phyloP scores from a whole-genome alignment of 2,329 filamentous ascomycete species.

The Hymenoscyphus albidus region DNA sequence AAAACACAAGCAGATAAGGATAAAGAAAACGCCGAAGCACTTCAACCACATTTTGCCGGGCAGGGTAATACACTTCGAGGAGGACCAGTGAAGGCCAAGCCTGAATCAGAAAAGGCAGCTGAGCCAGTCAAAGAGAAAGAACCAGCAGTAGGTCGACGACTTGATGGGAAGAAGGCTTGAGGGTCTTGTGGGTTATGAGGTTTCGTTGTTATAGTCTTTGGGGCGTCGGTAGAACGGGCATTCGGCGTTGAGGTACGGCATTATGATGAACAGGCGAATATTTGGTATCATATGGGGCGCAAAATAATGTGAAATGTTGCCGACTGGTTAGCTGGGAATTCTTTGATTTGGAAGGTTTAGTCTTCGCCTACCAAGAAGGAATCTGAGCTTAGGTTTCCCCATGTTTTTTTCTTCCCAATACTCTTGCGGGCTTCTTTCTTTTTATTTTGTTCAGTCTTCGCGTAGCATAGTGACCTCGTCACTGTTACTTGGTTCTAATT shows the following conservation, averaged over 20 bases:
- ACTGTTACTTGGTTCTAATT: neutral
- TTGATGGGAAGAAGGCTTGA: slow-evolving; percentile 15
- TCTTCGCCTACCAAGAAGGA: neutral
- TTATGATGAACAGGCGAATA: neutral
- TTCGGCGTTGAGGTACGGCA: neutral
- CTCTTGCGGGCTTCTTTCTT: neutral
- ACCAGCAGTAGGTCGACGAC: slow-evolving; percentile 5
- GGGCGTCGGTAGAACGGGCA: neutral
- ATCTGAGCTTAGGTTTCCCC: neutral
- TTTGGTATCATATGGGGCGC: neutral
- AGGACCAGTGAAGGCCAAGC: slow-evolving; percentile 66
- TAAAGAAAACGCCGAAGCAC: slow-evolving; percentile 60
- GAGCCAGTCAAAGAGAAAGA: slow-evolving; percentile 27
- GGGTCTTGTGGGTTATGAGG: neutral
- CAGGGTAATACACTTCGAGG: slow-evolving; percentile 73
- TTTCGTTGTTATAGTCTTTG: neutral
- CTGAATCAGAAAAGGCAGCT: slow-evolving; percentile 20
- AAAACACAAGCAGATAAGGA: slow-evolving; percentile 73
- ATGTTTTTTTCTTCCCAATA: neutral
- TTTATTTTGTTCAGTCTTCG: neutral
- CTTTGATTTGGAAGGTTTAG: neutral
- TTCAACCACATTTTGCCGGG: slow-evolving; percentile 74
- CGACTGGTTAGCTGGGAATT: neutral
- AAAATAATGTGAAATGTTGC: neutral
- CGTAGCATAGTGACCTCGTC: neutral